A percentile compares a stretch with the other conserved stretches of the same genome.
These are phyloP conservation scores for Penicillium verrucosum DNA, from an alignment of 2,329 filamentous ascomycete species.

Conservation along the genomic window DNA sequence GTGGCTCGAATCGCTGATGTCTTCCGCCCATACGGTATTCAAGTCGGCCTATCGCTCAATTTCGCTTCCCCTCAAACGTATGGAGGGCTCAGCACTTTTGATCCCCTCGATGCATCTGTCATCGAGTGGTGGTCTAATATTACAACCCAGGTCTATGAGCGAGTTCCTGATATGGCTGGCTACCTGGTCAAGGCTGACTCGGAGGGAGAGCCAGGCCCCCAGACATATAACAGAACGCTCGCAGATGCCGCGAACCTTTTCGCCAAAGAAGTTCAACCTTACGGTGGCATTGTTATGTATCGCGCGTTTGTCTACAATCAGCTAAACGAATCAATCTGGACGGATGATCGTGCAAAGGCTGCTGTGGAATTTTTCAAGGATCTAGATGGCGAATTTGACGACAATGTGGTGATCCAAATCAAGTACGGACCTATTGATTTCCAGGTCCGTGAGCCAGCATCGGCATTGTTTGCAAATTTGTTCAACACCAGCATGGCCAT, in stretches of 20 bases:
- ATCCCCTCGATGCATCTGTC: conserved; percentile 61
- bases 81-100: conserved; percentile 59
- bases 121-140: conserved; percentile 62
- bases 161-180: conserved; percentile 65
- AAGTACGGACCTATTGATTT: conserved; percentile 75
- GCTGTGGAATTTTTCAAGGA: conserved; percentile 64
- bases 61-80: conserved; percentile 62
- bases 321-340: conserved; percentile 60
- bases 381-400: conserved; percentile 64
- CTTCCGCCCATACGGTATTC: conserved; percentile 65
- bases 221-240: conserved; percentile 67
- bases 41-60: conserved; percentile 64
- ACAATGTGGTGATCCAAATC: conserved; percentile 69
- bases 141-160: conserved; percentile 57
- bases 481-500: conserved; percentile 52
- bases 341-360: conserved; percentile 65
- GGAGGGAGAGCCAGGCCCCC: conserved; percentile 67
- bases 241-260: conserved; percentile 68
- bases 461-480: conserved; percentile 60
- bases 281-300: conserved; percentile 66
- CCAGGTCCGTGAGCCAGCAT: conserved; percentile 65
- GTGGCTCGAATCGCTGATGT: conserved; percentile 61
- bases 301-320: conserved; percentile 69
- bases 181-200: conserved; percentile 70
- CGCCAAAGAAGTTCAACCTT: conserved; percentile 54